phyloP scores from a whole-genome alignment of 352 stramenopile species.

The Phytopythium kandeliae region DNA sequence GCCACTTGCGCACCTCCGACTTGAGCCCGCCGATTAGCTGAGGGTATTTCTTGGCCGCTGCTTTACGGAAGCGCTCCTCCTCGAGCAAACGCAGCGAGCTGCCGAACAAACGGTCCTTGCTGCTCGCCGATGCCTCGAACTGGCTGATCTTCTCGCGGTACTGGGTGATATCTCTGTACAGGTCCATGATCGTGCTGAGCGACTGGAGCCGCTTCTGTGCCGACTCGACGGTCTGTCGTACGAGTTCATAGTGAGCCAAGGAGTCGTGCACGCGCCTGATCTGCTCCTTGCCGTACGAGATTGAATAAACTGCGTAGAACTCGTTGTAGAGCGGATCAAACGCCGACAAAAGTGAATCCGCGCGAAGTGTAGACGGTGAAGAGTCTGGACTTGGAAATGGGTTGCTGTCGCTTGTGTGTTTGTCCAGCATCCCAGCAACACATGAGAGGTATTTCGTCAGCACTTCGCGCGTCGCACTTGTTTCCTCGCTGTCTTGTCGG shows the following conservation, averaged over 20 bases:
- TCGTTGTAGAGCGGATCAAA: slow-evolving; percentile 49
- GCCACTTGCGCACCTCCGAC: slow-evolving; percentile 70
- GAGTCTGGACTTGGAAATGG: background rate
- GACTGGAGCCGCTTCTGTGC: slow-evolving; percentile 60
- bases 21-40: slow-evolving; percentile 39
- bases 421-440: background rate
- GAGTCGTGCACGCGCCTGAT: slow-evolving; percentile 36
- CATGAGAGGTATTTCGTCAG: slow-evolving; percentile 49
- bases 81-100: slow-evolving; percentile 68
- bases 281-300: slow-evolving; percentile 28
- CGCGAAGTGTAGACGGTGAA: background rate
- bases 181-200: slow-evolving; percentile 74
- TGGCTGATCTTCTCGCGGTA: slow-evolving; percentile 74
- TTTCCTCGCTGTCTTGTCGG: slow-evolving; percentile 28
- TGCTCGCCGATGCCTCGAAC: slow-evolving; percentile 64
- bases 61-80: slow-evolving; percentile 74
- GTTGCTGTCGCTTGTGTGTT: background rate
- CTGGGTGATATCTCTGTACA: slow-evolving; percentile 58
- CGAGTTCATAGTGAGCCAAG: slow-evolving; percentile 34
- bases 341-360: slow-evolving; percentile 47
- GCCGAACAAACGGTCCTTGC: slow-evolving; percentile 70
- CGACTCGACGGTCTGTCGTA: slow-evolving; percentile 40
- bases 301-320: slow-evolving; percentile 36
- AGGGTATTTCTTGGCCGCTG: slow-evolving; percentile 64
- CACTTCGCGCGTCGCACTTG: slow-evolving; percentile 30